These are phyloP conservation scores for Pistacia integerrima DNA, from an alignment of 345 rosid genomes.

Conservation along the genomic window DNA sequence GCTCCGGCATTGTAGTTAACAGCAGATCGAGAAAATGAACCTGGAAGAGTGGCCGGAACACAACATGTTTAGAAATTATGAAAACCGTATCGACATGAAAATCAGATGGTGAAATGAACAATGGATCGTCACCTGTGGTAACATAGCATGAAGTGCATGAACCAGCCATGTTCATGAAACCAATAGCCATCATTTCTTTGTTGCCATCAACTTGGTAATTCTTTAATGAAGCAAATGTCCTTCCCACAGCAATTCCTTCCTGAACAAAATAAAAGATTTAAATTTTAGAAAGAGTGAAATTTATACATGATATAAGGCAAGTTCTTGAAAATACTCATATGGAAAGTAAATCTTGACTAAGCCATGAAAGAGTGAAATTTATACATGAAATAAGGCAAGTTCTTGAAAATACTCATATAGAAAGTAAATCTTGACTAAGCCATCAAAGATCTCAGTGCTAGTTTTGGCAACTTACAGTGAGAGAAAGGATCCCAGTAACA, in stretches of 20 bases:
- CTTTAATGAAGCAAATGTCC: conserved; percentile 84
- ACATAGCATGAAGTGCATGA: conserved; percentile 92
- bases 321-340: not conserved
- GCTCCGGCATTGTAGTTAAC: conserved; percentile 96
- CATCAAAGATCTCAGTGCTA: not conserved
- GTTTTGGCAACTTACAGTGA: conserved; percentile 64
- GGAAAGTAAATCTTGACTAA: not conserved
- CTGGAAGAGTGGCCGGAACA: conserved; percentile 36
- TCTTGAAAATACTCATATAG: not conserved
- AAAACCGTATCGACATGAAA: not conserved
- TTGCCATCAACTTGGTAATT: conserved; percentile 95
- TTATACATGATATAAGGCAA: not conserved
- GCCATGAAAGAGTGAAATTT: not conserved
- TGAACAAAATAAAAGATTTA: conserved; percentile 23
- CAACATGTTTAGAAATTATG: conserved; percentile 8
- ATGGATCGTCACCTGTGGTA: conserved; percentile 60
- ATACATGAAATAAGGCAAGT: not conserved
- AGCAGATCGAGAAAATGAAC: conserved; percentile 94
- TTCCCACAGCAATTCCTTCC: conserved; percentile 99
- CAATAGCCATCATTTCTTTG: conserved; percentile 99
- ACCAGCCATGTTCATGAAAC: conserved; percentile 95
- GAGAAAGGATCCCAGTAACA: conserved; percentile 82
- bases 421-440: not conserved
- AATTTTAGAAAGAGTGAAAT: not conserved
- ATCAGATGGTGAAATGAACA: not conserved